Evolutionary conservation across 2,329 filamentous ascomycete species (phyloP), one percentile per base, ranked within the genome.

Genomic region (Pseudogymnoascus sp.): DNA sequence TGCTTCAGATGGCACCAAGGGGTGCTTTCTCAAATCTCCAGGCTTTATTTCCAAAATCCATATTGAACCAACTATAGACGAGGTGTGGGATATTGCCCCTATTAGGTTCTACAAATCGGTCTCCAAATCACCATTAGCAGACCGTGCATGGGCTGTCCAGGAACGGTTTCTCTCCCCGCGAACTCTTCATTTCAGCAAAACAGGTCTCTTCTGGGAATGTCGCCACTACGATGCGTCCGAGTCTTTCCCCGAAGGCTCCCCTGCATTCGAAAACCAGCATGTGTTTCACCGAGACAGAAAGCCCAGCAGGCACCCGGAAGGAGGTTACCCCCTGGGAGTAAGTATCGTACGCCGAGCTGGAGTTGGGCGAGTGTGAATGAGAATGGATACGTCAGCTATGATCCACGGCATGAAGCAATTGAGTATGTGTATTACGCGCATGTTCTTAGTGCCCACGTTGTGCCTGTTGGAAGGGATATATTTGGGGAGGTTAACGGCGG

Each of bases 181-280:
- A 60, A 65, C 61, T 2, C 33, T 68, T 4, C 59, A 64, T 58
- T 67, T 68, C 51, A 63, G 29, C 27, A 35, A 44, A 9, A 64
- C 31, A 21, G 48, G 65, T 25, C 51, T 67, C 15, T 66, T 66
- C 59, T 68, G 66, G 66, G 66, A 68, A 62, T 68, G 66, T 25
- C 35, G 48, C 13, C 8, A 44, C 12, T 25, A 13, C 41, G 61
- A 48, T 39, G 63, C 62, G 4, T 60, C 13, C 12, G 51, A 63
- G 29, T 41, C 59, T 39, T 65, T 61, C 27, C 63, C 62, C 5
- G 48, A 63, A 15, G 59, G 38, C 3, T 42, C 25, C 6, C 61
- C 63, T 12, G n/a, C 10, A 12, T 61, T 44, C 27, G 31, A 61
- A 21, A 8, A 58, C 27, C 6, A 31, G 9, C 29, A 61, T 25